Evolutionary conservation across 139 green algal species (phyloP), one percentile per base, ranked within the genome.

Genomic region (Chlamydomonas incerta): DNA sequence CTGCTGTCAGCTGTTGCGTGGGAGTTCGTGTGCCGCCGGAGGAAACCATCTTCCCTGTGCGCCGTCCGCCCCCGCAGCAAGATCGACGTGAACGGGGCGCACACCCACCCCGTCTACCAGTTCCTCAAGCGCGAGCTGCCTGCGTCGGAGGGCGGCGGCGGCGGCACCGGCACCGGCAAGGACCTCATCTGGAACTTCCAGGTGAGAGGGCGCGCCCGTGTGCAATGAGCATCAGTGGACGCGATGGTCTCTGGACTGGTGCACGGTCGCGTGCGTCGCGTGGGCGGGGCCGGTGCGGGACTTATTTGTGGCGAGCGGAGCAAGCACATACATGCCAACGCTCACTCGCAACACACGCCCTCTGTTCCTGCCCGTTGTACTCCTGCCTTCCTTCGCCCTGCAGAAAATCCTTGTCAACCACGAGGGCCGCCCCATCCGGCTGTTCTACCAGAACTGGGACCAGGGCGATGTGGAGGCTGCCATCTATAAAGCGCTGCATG

Each of bases 131-230:
- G 81, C 4, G 46, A 94, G 31, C 77, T 95, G 37, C 92, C 94
- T 6, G 86, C 66, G 31, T 72, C 58, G 1, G 65, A 92, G 28
- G 88, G 87, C 15, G 90, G 93, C 55, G 89, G 92, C 24, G 86
- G 85, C 11, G 93, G 86, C 24, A 65, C 52, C 17, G 81, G 74
- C 0, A 28, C 79, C 2, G 88, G 92, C 65, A 63, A 79, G 26
- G 94, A 96, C 31, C 71, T 96, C 26, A 80, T 72, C 14, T 97
- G 95, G 95, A 97, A 97, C 88, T 97, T 95, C 63, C 70, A 92
- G 63, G 80, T 86, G 67, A 10, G 66, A 1, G 34, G 74, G 0
- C 8, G 13, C 3, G 57, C 2, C 31, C 1, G 4, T n/a, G 9
- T 72, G n/a, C n/a, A n/a, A n/a, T n/a, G 66, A 20, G 66, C n/a